Base-by-base conservation (phyloP, 805 yeast genomes). In the Scheffersomyces stipitis region DNA sequence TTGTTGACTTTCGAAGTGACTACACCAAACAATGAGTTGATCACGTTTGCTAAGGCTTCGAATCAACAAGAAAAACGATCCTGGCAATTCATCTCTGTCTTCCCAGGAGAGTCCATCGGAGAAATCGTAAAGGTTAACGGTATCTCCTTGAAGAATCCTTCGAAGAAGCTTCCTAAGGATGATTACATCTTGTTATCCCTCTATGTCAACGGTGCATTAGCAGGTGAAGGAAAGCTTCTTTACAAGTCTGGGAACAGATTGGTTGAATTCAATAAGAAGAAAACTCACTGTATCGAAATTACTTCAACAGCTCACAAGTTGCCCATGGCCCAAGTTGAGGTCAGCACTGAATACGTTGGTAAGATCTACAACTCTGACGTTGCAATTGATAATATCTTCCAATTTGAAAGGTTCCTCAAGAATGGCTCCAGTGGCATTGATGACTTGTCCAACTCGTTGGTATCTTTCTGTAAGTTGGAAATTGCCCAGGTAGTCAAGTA, bases 81-180 rank as follows among this genome's bases (percentile, higher is more conserved):
- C 5, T 87, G 95, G 95, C 78, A 76, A 37, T 85, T 88, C 49
- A 73, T 85, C 7, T 80, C 91, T 2, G 86, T 84, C 9, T 69
- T 73, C 46, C 79, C 87, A 1, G 81, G 76, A 28, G 96, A 88
- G 60, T 67, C 70, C 10, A 67, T 87, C 38, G 85, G 90, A 24
- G 96, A 87, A 56, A 68, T 76, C 24, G 73, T 88, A 31, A 78
- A 78, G 51, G 67, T 86, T 12, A 69, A 75, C 42, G 86, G 86
- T 28, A 61, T 86, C 15, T 71, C 74, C 14, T 45, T 46, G 34
- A 60, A 66, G 29, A 64, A 66, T 39, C 46, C 60, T 2, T 52
- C 61, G n/a, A 58, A 54, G 34, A 59, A 61, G 15, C 33, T 48
- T 6, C 62, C 62, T 7, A 69, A 71, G 28, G 75, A 75, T 36